Evolutionary conservation across 2,329 filamentous ascomycete species (phyloP), one percentile per base, ranked within the genome.

Genomic region (Aspergillus ochraceus): DNA sequence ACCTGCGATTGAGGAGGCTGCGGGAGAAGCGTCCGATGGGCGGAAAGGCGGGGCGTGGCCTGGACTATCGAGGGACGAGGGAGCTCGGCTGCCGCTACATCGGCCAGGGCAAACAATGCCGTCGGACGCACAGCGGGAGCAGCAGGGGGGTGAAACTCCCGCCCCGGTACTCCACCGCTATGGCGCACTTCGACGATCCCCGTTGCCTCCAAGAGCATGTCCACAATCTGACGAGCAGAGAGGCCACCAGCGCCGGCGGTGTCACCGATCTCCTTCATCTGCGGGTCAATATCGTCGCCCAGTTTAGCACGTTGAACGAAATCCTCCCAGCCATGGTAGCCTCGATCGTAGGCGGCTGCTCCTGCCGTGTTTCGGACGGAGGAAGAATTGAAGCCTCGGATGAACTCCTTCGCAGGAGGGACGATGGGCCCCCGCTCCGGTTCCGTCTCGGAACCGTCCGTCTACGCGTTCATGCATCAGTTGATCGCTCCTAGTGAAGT

Each of bases 11-110:
- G 36, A 12, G 36, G 36, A 17, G 36, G 63, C 45, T 66, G 65
- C 10, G 71, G 71, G 19, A 75, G 67, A 45, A 76, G 64, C 20
- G 71, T 60, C 50, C 71, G 71, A 58, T 71, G 73, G 2, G 64
- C 36, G 52, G 66, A 74, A 66, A 62, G 83, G 65, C 52, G 81
- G 72, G 53, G 79, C 76, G 54, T 83, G 74, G 65, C 78, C 64
- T 84, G 81, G 55, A 83, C 54, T 30, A 63, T 53, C 24, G 63
- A 55, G 47, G 60, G 61, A 26, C 66, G 68, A n/a, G 70, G 68
- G 8, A 64, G 59, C 46, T 70, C 70, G 51, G 71, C 69, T 72
- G 76, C 54, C 62, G 71, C 69, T 17, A 66, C 68, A 55, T 77
- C 76, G 30, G 76, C 76, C 55, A 78, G 67, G 4, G 73, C 66